Evolutionary conservation across 495 filamentous ascomycete genomes (phyloP), one percentile per base, ranked within the genome.

Genomic region (Tuber microsphaerosporum): DNA sequence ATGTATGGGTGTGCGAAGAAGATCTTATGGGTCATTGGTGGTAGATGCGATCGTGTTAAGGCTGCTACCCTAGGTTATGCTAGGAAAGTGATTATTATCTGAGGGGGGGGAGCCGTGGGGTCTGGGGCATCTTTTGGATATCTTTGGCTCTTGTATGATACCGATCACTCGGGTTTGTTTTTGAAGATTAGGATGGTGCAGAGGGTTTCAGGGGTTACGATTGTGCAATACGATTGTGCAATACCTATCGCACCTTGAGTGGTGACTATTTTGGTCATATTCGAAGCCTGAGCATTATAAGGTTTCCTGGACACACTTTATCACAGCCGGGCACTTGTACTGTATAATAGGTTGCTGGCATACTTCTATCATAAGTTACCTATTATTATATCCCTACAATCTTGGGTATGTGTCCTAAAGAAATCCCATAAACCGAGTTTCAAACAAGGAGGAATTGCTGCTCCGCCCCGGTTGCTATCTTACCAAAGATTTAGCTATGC

Each of bases 381-480:
- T 22, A 16, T 10, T 22, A 16, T 10, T n/a, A 0, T 14, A 4
- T 31, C 51, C 51, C 51, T 31, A 16, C 2, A 65, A 31, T 65
- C 56, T 56, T 26, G 22, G 22, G 10, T 26, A 65, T 6, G 26
- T 10, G 51, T 9, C n/a, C 10, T 14, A 14, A 31, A 14, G 42
- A 31, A 9, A 61, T 61, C 2, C 3, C 51, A 7, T 14, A 61
- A 61, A 61, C 1, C 56, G 12, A 26, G n/a, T 31, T 65, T 65
- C 5, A n/a, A 65, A 31, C 56, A 65, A 31, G 56, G 56, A 17
- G n/a, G 26, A 65, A 31, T 65, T 65, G 56, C 56, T 65, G 56
- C 56, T 65, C 56, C 56, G 56, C n/a, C 10, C 56, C 56, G 56
- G 56, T 65, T 17, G 26, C 56, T 65, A 65, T 65, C 56, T 65